Base-by-base conservation (phyloP, 176 grass and related monocot species). In the Pontederia crassipes region DNA sequence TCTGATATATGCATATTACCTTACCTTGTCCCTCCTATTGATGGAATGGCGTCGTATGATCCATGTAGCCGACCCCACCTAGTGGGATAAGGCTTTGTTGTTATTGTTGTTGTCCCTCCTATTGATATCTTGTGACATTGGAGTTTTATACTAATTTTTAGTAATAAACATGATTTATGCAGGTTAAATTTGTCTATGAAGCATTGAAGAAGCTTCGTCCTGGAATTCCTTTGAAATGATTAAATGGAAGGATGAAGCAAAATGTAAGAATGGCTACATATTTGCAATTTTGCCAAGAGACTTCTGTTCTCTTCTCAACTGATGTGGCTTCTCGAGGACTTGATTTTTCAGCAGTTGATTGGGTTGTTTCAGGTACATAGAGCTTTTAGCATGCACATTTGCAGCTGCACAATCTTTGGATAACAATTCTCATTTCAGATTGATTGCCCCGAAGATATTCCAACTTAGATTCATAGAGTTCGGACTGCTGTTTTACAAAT, bases 171-270 rank as follows among this genome's bases (percentile, higher is more conserved):
- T 62, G 8, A 67, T n/a, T 61, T 58, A 24, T 24, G 45, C 68
- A 97, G 92, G 92, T 97, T 53, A 91, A 87, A 79, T 97, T 85
- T 85, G 92, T 97, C 49, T 83, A 65, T 68, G 79, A 97, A 63
- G 58, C 77, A 82, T 97, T 97, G 32, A 97, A 77, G 73, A 97
- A 91, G 76, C 87, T 97, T 49, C 87, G 87, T 70, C 92, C 92
- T 53, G 92, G 92, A 74, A 84, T 88, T 84, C 87, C 92, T 70
- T 72, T 97, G 58, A 97, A 82, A 84, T 90, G 77, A 81, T 80
- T 97, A 61, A 81, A 97, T 76, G 92, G 92, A 29, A 64, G 77
- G 49, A 91, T 97, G 92, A 62, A 56, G 14, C 78, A 81, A 16
- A 67, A 80, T 69, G 71, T 81, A 64, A 74, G 84, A 58, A 80